Evolutionary conservation across 2,329 filamentous ascomycete species (phyloP), one percentile per base, ranked within the genome.

Genomic region (Coleophoma eucalyptorum): DNA sequence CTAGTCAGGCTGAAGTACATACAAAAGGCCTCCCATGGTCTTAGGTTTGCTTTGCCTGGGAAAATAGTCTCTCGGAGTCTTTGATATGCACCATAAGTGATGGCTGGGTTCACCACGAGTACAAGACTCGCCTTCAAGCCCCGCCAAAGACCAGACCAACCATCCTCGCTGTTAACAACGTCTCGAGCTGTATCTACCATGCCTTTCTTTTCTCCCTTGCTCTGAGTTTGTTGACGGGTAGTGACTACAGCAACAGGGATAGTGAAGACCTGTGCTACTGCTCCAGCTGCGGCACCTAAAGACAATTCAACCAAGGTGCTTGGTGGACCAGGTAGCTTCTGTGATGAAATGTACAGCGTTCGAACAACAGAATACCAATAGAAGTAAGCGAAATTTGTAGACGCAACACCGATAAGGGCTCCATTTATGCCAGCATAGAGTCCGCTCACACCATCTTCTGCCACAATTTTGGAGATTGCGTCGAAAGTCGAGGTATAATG

Each of bases 341-440:
- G 73, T 20, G 76, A 78, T 33, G 76, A 77, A 58, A 89, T 71
- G 68, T 97, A 97, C 18, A 96, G 70, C 15, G 83, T 83, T 56
- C 94, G 84, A 32, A 97, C 90, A 26, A 94, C 73, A 5, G 90
- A 93, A 69, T 97, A 97, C 92, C 93, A 97, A 75, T 99, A 99
- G 69, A 99, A 99, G 73, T 99, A 99, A 63, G 94, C 94, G 67
- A 99, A 99, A 71, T 99, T 99, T 48, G 93, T 97, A 21, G 92
- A 97, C 1, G 91, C 93, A 34, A 99, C 94, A 49, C 94, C 94
- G 47, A 97, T 74, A 16, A 99, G 76, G 4, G 92, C 84, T 46
- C 93, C 92, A 53, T 83, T 79, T 68, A 99, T 92, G 54, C 94
- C 94, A 48, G 89, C 84, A 65, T 99, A 99, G 7, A 99, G 81